Conservation (phyloP, 1,284 basidiomycete species). For the Schizopora paradoxa region DNA sequence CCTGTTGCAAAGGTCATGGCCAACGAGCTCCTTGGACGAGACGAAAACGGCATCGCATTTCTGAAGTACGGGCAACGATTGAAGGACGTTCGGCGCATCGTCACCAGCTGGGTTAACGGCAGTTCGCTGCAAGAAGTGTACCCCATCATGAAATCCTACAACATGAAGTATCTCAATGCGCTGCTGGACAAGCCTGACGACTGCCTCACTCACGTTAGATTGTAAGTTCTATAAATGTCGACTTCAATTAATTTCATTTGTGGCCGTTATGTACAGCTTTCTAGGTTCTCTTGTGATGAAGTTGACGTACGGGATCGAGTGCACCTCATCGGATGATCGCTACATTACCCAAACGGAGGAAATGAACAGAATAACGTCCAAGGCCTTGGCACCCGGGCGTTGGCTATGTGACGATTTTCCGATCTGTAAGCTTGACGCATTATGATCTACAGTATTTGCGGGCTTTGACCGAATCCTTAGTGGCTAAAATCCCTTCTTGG, state of each 20-base stretch:
- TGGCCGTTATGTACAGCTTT: constrained; percentile 25
- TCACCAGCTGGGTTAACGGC: no score
- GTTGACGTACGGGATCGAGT: constrained; percentile 37
- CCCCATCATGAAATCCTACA: no score
- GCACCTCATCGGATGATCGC: constrained; percentile 34
- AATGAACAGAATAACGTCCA: constrained; percentile 35
- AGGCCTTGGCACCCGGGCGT: constrained; percentile 36
- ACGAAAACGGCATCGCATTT: constrained; percentile 6
- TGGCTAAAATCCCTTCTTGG: constrained; percentile 11
- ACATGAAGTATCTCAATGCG: no score
- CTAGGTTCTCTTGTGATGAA: constrained; percentile 36
- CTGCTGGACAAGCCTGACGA: no score
- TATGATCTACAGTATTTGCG: no score
- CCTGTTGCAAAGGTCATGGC: constrained; percentile 7
- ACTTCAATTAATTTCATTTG: no score
- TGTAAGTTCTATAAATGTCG: no score
- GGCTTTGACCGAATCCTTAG: no score
- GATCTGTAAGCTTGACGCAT: constrained; percentile 28
- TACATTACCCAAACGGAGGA: constrained; percentile 40
- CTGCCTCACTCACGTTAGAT: no score
- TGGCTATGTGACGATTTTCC: constrained; percentile 43
- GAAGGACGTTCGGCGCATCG: no score
- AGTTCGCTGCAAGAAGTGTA: no score
- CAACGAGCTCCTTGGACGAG: constrained; percentile 1
- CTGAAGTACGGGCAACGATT: neutral